Evolutionary conservation across 2,329 filamentous ascomycete genomes (phyloP), one percentile per base, ranked within the genome.

Genomic region (Neopestalotiopsis sp.): DNA sequence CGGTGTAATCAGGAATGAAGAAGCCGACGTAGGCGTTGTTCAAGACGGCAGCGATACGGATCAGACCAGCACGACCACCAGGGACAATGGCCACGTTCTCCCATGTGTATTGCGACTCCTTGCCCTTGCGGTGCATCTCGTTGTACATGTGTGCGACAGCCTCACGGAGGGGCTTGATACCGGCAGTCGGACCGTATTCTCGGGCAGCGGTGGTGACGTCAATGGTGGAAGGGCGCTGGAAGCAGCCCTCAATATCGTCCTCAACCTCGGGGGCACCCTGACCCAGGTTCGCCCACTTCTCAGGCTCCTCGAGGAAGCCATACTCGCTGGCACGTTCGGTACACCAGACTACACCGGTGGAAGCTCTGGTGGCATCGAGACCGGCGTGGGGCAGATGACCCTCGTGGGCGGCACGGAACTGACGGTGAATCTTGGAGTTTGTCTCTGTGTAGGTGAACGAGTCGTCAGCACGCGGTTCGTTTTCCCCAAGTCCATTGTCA

Each of bases 11-110:
- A 60, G 94, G 94, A 78, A 97, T 93, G 82, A 97, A 97, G 87
- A 98, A 98, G 57, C 92, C 94, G 71, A 98, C 86, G 78, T 97
- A 97, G 67, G 94, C 91, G 80, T 97, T 97, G 72, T 95, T 95
- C 74, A 98, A 83, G 5, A 98, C 94, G 65, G 95, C 95, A 24
- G 95, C 95, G 79, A 98, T 98, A 75, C 95, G 90, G 79, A 98
- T 98, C 82, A 98, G 84, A 63, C 95, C 95, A 42, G 95, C 95
- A 75, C 95, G 90, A 52, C 95, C 95, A 80, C 95, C 95, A 60
- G 95, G 95, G 3, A 98, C 95, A 79, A 98, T 97, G 79, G 93
- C 95, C 20, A 98, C 95, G 80, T 98, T 98, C 85, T 98, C 95
- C 92, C 94, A 98, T 5, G 93, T 97, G 81, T 98, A 98, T 82